phyloP scores from a whole-genome alignment of 2,329 filamentous ascomycete species.

The Claviceps purpurea region DNA sequence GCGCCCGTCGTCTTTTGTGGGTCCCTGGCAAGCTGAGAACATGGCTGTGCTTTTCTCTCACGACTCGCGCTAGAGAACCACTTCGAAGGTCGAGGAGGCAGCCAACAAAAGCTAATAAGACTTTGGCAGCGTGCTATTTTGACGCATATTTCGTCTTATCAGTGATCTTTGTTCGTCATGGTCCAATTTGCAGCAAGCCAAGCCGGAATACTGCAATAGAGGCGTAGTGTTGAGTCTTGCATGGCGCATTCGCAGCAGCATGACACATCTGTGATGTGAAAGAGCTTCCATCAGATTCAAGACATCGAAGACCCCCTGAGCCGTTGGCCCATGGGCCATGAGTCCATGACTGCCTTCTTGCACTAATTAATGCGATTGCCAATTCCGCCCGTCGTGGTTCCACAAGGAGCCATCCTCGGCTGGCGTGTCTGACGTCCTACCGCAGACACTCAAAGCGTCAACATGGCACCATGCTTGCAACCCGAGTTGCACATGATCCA shows the following conservation, averaged over 20 bases:
- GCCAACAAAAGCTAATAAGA: neutral
- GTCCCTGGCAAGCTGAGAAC: neutral
- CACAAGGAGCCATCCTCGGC: neutral
- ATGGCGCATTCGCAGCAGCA: neutral
- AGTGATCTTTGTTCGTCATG: neutral
- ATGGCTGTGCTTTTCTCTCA: neutral
- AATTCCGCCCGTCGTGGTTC: neutral
- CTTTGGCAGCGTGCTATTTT: neutral
- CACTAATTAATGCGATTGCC: neutral
- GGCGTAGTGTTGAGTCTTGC: neutral
- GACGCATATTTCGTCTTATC: neutral
- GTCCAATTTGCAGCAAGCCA: neutral
- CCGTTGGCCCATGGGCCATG: neutral
- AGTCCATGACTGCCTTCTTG: neutral
- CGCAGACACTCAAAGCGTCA: neutral
- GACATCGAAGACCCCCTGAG: neutral
- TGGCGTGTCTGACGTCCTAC: slow-evolving; percentile 1
- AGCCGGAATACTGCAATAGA: neutral
- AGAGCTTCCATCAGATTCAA: neutral
- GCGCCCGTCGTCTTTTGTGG: neutral
- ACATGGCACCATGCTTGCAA: neutral
- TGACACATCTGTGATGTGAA: slow-evolving; percentile 1
- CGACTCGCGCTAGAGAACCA: neutral
- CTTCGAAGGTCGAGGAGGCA: neutral
- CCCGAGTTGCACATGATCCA: neutral